Conservation (phyloP, 2,329 filamentous ascomycete genomes). For the Hypoxylon sp. region DNA sequence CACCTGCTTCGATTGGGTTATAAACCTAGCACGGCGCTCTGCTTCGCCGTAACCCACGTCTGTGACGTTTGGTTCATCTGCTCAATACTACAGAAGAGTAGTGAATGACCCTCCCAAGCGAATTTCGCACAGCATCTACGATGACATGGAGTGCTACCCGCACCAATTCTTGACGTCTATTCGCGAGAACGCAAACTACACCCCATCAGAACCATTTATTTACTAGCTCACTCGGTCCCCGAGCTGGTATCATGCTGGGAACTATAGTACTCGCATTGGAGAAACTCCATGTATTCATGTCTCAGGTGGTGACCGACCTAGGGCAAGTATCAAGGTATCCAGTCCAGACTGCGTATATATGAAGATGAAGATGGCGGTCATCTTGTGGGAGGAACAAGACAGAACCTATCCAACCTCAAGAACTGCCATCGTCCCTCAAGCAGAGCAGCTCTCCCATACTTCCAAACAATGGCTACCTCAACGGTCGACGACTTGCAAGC, state of each 20-base stretch:
- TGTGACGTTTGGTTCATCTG: neutral
- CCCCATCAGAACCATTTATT: neutral
- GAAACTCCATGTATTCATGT: neutral
- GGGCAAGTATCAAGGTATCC: too few relatives aligned
- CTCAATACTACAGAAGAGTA: neutral
- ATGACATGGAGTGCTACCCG: neutral
- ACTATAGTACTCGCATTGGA: neutral
- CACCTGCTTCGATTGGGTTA: neutral
- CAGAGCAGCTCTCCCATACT: neutral
- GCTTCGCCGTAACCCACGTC: neutral
- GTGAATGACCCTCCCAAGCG: neutral
- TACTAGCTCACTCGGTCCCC: neutral
- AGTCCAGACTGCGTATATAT: neutral
- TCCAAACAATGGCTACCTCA: neutral
- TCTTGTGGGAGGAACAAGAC: neutral
- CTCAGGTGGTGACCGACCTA: too few relatives aligned
- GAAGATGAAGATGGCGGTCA: neutral
- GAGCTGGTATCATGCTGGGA: neutral
- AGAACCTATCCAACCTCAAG: neutral
- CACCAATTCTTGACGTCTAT: neutral
- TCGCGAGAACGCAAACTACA: neutral
- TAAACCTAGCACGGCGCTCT: neutral
- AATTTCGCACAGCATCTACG: neutral
- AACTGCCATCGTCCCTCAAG: neutral
- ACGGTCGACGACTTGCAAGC: conserved; percentile 9